phyloP scores from a whole-genome alignment of 495 filamentous ascomycete genomes.

The Bacidia gigantensis region DNA sequence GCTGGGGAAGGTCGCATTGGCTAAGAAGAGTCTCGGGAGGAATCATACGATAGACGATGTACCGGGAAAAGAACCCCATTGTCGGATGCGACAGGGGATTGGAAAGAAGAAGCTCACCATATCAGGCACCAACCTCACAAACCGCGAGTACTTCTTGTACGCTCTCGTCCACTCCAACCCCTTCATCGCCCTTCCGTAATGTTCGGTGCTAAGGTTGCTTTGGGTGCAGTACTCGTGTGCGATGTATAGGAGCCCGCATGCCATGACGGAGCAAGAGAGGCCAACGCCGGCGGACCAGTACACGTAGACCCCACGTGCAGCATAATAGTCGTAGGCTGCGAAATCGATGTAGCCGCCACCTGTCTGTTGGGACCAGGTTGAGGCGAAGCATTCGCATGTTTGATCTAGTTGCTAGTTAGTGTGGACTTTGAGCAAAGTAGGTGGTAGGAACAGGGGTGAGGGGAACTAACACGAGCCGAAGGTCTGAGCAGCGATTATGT shows the following conservation, averaged over 20 bases:
- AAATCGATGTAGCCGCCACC: conserved; percentile 23
- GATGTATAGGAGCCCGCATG: conserved; percentile 23
- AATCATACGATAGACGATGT: too few species aligned
- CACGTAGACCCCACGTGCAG: conserved; percentile 8
- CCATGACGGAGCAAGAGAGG: conserved; percentile 21
- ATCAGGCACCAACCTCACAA: conserved; percentile 7
- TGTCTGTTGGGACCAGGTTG: conserved; percentile 7
- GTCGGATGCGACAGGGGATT: too few species aligned
- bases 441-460: not conserved
- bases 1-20: too few species aligned
- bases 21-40: too few species aligned
- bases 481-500: conserved; percentile 15
- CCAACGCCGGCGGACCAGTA: conserved; percentile 26
- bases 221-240: conserved; percentile 24
- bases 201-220: conserved; percentile 20
- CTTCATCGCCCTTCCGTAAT: conserved; percentile 11
- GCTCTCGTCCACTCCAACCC: conserved; percentile 9
- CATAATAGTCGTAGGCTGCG: conserved; percentile 9
- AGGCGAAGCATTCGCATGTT: conserved; percentile 17
- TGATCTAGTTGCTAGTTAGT: not conserved
- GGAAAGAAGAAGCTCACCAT: too few species aligned
- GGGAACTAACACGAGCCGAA: conserved; percentile 8
- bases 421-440: not conserved
- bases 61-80: too few species aligned
- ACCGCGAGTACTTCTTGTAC: conserved; percentile 11